These are phyloP conservation scores for Colletotrichum costaricense DNA, from an alignment of 2,329 filamentous ascomycete species.

Conservation along the genomic window DNA sequence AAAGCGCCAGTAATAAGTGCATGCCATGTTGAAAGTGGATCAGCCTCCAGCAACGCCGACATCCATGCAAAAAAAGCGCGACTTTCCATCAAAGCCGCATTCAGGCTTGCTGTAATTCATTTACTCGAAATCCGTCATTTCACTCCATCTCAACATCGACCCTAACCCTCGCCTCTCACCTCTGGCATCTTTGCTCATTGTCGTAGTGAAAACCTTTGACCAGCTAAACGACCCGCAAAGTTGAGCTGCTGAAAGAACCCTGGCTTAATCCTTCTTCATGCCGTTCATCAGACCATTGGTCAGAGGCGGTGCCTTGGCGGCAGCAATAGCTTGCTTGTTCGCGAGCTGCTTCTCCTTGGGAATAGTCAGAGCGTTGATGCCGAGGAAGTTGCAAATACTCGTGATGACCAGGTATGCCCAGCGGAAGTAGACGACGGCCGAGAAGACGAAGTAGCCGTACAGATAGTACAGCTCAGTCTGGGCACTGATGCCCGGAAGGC, in stretches of 20 bases:
- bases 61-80: constrained; percentile 32
- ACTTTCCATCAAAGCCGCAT: constrained; percentile 5
- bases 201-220: neutral
- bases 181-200: neutral
- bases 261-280: constrained; percentile 40
- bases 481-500: constrained; percentile 74
- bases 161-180: neutral
- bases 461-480: constrained; percentile 83
- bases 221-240: neutral
- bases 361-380: constrained; percentile 95
- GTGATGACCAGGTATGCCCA: constrained; percentile 94
- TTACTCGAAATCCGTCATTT: neutral
- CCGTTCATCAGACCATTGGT: constrained; percentile 42
- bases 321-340: constrained; percentile 58
- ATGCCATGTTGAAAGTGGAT: constrained; percentile 36
- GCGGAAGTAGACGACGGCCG: constrained; percentile 86
- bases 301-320: constrained; percentile 42
- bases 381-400: constrained; percentile 90
- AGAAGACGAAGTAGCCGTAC: constrained; percentile 84
- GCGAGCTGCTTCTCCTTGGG: constrained; percentile 69
- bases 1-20: constrained; percentile 28
- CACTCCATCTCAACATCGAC: neutral
- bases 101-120: constrained; percentile 9
- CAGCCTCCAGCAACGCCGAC: constrained; percentile 35
- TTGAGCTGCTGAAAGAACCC: neutral